These are phyloP conservation scores for Linnemannia hyalina DNA, from an alignment of 192 early-diverging fungal genomes.

Conservation along the genomic window DNA sequence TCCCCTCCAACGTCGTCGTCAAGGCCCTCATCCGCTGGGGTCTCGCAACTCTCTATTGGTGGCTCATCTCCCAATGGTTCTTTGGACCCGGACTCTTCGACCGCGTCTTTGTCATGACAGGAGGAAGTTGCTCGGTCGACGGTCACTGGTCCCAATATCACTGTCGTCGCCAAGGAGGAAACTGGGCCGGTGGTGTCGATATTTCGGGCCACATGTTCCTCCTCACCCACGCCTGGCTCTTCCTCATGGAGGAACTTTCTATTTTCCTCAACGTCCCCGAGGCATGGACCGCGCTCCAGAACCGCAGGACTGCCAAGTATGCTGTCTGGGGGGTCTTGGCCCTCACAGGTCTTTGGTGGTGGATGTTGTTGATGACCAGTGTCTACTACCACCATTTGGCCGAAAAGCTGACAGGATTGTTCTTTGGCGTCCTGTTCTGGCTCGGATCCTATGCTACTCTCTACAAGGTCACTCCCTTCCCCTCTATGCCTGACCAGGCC, in stretches of 20 bases:
- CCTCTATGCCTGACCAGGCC: slow-evolving; percentile 46
- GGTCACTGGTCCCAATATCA: slow-evolving; percentile 30
- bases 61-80: slow-evolving; percentile 85
- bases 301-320: slow-evolving; percentile 22
- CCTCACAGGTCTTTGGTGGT: slow-evolving; percentile 76
- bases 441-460: slow-evolving; percentile 56
- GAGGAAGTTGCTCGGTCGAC: slow-evolving; percentile 70
- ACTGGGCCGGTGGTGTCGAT: slow-evolving; percentile 87
- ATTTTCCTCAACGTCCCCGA: slow-evolving; percentile 51
- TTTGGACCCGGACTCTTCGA: slow-evolving; percentile 88
- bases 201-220: slow-evolving; percentile 91
- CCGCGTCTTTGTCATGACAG: slow-evolving; percentile 78
- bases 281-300: slow-evolving; percentile 13
- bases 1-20: slow-evolving; percentile 21
- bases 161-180: slow-evolving; percentile 68
- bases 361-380: slow-evolving; percentile 83
- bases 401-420: slow-evolving; percentile 78
- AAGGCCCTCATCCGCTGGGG: slow-evolving; percentile 63
- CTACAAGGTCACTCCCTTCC: slow-evolving; percentile 38
- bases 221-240: slow-evolving; percentile 80
- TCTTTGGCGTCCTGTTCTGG: slow-evolving; percentile 82
- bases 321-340: slow-evolving; percentile 56
- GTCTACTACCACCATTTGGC: slow-evolving; percentile 81
- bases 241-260: slow-evolving; percentile 77
- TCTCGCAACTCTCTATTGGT: slow-evolving; percentile 86